Evolutionary conservation across 2,329 filamentous ascomycete genomes (phyloP), one percentile per base, ranked within the genome.

Genomic region (Sphaerulina populicola): DNA sequence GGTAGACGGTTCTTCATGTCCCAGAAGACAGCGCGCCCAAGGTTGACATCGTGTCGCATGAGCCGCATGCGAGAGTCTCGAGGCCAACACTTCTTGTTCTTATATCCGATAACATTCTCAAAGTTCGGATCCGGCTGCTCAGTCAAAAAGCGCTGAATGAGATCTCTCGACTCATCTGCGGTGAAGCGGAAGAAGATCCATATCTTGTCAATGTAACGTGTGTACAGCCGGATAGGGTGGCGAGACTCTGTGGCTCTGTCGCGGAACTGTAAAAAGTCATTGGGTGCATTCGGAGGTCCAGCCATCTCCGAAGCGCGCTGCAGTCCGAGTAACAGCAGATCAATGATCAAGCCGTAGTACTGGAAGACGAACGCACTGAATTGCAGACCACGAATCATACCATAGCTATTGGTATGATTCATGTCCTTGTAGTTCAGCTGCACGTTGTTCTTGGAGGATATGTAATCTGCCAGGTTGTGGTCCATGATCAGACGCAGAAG

Each of bases 41-140:
- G 82, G 62, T 98, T 97, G 60, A 98, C 94, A 71, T 98, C 93
- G 69, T 98, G 93, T 57, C 93, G 83, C 93, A 98, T 98, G 62
- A 98, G 72, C 41, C 94, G 85, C 94, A 98, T 98, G 45, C 93
- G 82, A 21, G 90, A 96, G 68, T 98, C 93, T 62, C 93, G 82
- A 38, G 93, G 94, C 93, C 93, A 98, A 71, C 94, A 98, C 69
- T 97, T 98, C 77, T 98, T 98, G 72, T 94, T 98, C 74, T 88
- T 90, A 71, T 97, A 98, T 0, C 93, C 93, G 62, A 98, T 97
- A 38, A 98, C 93, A 58, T 98, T 98, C 68, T 98, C 93, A 59
- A 98, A 98, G 66, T 98, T 98, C 2, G 93, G 93, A 69, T 98
- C 94, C 0, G 93, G 93, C 65, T 98, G 91, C 67, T 98, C 94